Percentiles rank a stretch among this genome's conserved stretches.
These are phyloP conservation scores for Fomitopsis betulina DNA, from an alignment of 1,284 basidiomycete species.

Conservation along the genomic window DNA sequence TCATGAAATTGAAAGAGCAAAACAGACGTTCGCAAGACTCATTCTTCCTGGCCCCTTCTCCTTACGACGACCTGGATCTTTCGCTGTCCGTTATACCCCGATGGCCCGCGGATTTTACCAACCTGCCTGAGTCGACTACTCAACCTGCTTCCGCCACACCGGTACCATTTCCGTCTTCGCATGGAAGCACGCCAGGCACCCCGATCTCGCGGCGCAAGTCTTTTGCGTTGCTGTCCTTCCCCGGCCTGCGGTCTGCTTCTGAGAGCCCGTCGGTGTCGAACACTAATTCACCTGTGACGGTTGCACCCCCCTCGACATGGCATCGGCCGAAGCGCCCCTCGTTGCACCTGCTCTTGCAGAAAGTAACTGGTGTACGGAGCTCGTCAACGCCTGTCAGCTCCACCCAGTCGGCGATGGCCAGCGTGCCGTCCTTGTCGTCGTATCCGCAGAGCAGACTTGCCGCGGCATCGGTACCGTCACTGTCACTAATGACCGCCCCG, in stretches of 20 bases:
- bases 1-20: slow-evolving; percentile 3
- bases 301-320: slow-evolving; percentile 21
- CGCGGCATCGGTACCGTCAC: slow-evolving; percentile 25
- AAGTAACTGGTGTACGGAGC: slow-evolving; percentile 28
- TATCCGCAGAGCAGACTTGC: slow-evolving; percentile 3
- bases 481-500: slow-evolving; percentile 34
- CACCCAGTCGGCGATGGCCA: slow-evolving; percentile 8
- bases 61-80: slow-evolving; percentile 23
- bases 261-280: background rate
- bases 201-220: slow-evolving; percentile 34
- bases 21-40: slow-evolving; percentile 15
- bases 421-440: slow-evolving; percentile 26
- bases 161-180: slow-evolving; percentile 37
- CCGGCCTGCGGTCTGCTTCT: slow-evolving; percentile 19
- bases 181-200: slow-evolving; percentile 26
- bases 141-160: background rate
- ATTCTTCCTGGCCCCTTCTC: slow-evolving; percentile 15
- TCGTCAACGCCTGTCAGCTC: slow-evolving; percentile 16
- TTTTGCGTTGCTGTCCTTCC: slow-evolving; percentile 34
- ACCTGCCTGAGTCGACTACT: background rate
- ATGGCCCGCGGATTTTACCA: slow-evolving; percentile 7
- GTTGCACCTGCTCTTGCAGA: slow-evolving; percentile 32
- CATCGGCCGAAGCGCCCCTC: slow-evolving; percentile 30
- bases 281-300: background rate
- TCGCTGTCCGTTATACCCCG: slow-evolving; percentile 21